Base-by-base conservation (phyloP, 305 asterid species). In the Rubia peregrina region DNA sequence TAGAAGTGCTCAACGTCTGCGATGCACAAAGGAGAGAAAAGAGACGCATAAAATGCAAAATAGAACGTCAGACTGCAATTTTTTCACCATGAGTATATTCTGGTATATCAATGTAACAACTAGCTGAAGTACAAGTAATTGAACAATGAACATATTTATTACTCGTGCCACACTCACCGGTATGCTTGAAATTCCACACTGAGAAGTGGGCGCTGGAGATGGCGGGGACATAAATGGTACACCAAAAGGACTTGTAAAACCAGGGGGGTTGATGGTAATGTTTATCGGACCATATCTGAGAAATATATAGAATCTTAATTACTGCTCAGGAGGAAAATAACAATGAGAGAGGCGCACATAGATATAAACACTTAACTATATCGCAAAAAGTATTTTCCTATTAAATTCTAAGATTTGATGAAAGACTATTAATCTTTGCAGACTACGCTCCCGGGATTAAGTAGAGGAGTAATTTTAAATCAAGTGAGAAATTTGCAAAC, bases 161-260 rank as follows among this genome's bases (percentile, higher is more conserved):
- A 5, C 2, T 33, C 51, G 60, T 60, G 60, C 22, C 68, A 42
- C 57, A 77, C 89, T 84, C 74, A 84, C 91, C 40, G 83, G 80
- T 24, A 85, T 68, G 72, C 84, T 77, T 56, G 86, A 81, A 72
- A 82, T 87, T 65, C 92, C 90, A 70, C 68, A 51, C 19, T 74
- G 89, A 62, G 71, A 51, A 63, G 83, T 59, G 14, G 70, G 36
- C 10, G 46, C 21, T 42, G 77, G 63, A 55, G 79, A 63, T 65
- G 79, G 67, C 48, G 68, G 72, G 43, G 55, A 36, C 22, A 48
- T 72, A 53, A 76, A 71, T 67, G 19, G 67, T 1, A 73, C 43
- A 66, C 71, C 68, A 68, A 76, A 83, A 67, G 85, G 81, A 76
- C 53, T 70, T 71, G 44, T 65, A 46, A 65, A 60, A 40, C 71